Evolutionary conservation across 2,329 filamentous ascomycete species (phyloP), one percentile per base, ranked within the genome.

Genomic region (Pseudopithomyces maydicus): DNA sequence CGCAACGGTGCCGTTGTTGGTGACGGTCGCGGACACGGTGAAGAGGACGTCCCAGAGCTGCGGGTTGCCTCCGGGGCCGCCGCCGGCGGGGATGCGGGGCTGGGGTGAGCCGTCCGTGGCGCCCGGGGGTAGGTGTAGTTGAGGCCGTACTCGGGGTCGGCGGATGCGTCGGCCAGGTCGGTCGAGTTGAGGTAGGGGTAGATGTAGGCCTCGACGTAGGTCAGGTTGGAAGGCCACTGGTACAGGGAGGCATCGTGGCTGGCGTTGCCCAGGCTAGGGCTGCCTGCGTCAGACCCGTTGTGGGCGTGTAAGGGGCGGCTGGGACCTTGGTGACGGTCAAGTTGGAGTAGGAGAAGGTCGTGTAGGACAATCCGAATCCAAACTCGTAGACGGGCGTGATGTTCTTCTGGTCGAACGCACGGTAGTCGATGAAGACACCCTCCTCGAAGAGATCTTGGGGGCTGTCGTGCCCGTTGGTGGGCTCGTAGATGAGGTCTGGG

Each of bases 371-470:
- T 54, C 92, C 92, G 67, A 84, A 90, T 7, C 91, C 91, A 65
- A 95, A 96, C 70, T 93, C 90, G 75, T 88, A 95, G 61, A 90
- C 85, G 1, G 91, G 90, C 1, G 85, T 84, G 52, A 85, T 82
- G 64, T 85, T 80, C 54, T 82, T 74, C 67, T 82, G 81, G 77
- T 96, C 91, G 51, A 95, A 91, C 63, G 87, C 81, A 38, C 89
- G 85, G 78, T 92, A 92, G 76, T 95, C 91, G 69, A 96, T 92
- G 74, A 93, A 91, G 51, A 89, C 81, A 15, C 91, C 91, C 75
- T 95, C 91, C 6, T 81, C 80, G 70, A 92, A 96, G 67, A 91
- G 84, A 38, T 87, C 79, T 68, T 95, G 91, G 4, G 90, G 90
- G 12, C 87, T 84, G 29, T 69, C 80, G 12, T 80, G 72, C 47